These are phyloP conservation scores for Stramenopiles sp. DNA, from an alignment of 352 stramenopile species.

Conservation along the genomic window DNA sequence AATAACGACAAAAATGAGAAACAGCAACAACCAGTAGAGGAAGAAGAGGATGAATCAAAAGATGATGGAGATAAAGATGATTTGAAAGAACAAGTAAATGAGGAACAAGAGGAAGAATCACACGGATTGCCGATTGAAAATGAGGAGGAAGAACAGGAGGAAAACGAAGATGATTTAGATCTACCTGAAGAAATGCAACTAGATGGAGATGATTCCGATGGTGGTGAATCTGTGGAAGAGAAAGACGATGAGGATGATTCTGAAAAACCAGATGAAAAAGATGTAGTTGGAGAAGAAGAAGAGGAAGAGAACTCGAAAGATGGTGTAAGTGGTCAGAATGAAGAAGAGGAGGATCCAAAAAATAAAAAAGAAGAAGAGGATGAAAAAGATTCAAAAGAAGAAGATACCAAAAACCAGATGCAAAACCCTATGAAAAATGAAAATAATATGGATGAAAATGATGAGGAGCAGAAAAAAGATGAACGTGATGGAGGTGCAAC, in stretches of 20 bases:
- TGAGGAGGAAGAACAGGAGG: slow-evolving; percentile 12
- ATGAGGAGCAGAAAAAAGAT: background rate
- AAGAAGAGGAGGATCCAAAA: slow-evolving; percentile 21
- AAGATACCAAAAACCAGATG: slow-evolving; percentile 23
- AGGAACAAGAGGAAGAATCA: slow-evolving; percentile 33
- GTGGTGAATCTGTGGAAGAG: slow-evolving; percentile 24
- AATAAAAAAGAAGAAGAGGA: slow-evolving; percentile 11
- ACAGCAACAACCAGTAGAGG: background rate
- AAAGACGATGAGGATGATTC: slow-evolving; percentile 13
- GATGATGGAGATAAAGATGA: slow-evolving; percentile 17
- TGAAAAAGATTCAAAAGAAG: slow-evolving; percentile 31
- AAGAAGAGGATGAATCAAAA: slow-evolving; percentile 9
- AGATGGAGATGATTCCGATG: slow-evolving; percentile 27
- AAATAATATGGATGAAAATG: background rate
- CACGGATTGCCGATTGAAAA: slow-evolving; percentile 22
- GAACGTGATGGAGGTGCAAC: background rate
- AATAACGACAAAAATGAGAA: slow-evolving; percentile 22
- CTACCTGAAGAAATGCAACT: slow-evolving; percentile 20
- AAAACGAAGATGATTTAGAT: slow-evolving; percentile 16
- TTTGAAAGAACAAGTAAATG: slow-evolving; percentile 25
- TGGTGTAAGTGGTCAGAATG: slow-evolving; percentile 15
- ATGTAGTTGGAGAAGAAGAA: background rate
- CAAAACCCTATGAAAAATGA: slow-evolving; percentile 18
- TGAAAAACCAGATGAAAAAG: background rate
- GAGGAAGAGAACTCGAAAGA: slow-evolving; percentile 10